Evolutionary conservation across 2,329 filamentous ascomycete species (phyloP).

Genomic region (Alternaria conjuncta): DNA sequence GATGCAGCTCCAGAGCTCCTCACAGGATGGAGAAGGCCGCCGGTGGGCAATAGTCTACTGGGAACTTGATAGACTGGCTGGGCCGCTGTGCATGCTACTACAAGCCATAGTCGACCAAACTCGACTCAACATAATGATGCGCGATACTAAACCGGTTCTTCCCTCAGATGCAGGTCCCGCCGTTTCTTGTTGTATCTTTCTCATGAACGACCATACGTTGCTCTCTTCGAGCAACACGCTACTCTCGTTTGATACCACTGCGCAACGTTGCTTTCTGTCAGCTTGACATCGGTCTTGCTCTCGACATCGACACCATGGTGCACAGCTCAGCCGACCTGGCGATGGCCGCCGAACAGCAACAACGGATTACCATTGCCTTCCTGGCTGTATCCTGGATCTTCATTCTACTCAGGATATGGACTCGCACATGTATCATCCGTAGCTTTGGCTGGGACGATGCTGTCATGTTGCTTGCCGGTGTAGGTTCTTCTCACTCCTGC

Average conservation of each 20-base stretch:
- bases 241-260: constrained; percentile 11
- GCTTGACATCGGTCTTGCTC: neutral
- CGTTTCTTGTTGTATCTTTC: neutral
- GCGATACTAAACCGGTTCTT: neutral
- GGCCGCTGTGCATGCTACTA: neutral
- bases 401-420: constrained; percentile 49
- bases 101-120: neutral
- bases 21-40: neutral
- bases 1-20: neutral
- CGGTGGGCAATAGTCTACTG: neutral
- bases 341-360: constrained; percentile 26
- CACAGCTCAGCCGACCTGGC: constrained; percentile 25
- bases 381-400: constrained; percentile 48
- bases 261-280: constrained; percentile 8
- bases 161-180: neutral
- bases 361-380: constrained; percentile 43
- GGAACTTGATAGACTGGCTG: neutral
- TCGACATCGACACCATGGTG: neutral
- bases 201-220: neutral
- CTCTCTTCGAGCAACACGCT: neutral
- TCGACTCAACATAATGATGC: neutral
- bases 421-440: constrained; percentile 47
- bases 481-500: constrained; percentile 23
- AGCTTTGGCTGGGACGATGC: constrained; percentile 55
- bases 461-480: constrained; percentile 49